phyloP scores from a whole-genome alignment of 1,139 yeast genomes.

The Candida gigantensis region DNA sequence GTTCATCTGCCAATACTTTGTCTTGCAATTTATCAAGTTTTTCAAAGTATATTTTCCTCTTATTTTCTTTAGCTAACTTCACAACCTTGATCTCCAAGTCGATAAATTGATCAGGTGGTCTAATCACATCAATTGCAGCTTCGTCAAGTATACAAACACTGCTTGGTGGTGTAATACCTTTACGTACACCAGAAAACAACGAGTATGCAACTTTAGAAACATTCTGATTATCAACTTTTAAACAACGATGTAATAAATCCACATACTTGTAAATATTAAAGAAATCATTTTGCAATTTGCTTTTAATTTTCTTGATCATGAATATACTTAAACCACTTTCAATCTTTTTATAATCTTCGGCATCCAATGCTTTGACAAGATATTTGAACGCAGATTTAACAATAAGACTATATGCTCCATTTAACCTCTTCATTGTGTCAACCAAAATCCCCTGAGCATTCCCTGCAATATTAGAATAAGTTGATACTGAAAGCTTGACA shows the following conservation, averaged over 20 bases:
- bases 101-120: conserved; percentile 63
- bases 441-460: conserved; percentile 73
- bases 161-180: conserved; percentile 57
- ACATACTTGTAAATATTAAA: conserved; percentile 50
- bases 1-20: conserved; percentile 40
- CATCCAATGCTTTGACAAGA: conserved; percentile 53
- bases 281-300: conserved; percentile 60
- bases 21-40: conserved; percentile 46
- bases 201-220: conserved; percentile 54
- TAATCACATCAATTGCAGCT: conserved; percentile 48
- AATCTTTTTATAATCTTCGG: conserved; percentile 56
- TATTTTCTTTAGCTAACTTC: conserved; percentile 57
- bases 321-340: conserved; percentile 69
- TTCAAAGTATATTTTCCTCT: conserved; percentile 45
- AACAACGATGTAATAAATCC: conserved; percentile 54
- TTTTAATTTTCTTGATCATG: conserved; percentile 51
- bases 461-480: conserved; percentile 67
- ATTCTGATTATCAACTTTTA: conserved; percentile 58
- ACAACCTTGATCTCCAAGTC: conserved; percentile 59
- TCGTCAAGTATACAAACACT: conserved; percentile 56
- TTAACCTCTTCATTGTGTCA: conserved; percentile 70
- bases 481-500: conserved; percentile 66
- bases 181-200: conserved; percentile 48
- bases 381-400: conserved; percentile 51
- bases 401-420: conserved; percentile 64